Evolutionary conservation across 2,329 filamentous ascomycete genomes (phyloP).

Genomic region (Drechslera avenae): DNA sequence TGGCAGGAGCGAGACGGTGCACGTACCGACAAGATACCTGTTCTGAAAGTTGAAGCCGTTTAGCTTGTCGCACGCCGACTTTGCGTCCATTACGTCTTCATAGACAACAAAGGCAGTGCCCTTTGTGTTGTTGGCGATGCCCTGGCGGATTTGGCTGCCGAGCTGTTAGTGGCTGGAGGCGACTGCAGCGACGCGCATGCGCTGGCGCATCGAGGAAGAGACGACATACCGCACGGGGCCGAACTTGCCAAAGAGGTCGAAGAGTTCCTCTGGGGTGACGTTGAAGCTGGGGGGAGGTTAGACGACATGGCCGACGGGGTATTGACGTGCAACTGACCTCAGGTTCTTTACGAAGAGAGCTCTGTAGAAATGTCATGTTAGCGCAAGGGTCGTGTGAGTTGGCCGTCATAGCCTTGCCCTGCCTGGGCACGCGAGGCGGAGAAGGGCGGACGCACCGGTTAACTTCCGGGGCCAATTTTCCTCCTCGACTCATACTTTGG

Average conservation of each 20-base stretch:
- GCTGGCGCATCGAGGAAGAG: slow-evolving; percentile 12
- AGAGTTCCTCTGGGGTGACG: slow-evolving; percentile 96
- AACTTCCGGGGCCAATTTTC: slow-evolving; percentile 99
- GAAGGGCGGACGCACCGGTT: slow-evolving; percentile 73
- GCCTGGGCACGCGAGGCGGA: slow-evolving; percentile 22
- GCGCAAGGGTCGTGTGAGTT: slow-evolving; percentile 37
- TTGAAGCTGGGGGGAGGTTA: slow-evolving; percentile 73
- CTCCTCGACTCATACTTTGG: slow-evolving; percentile 89
- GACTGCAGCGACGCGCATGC: slow-evolving; percentile 2
- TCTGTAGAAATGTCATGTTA: slow-evolving; percentile 58
- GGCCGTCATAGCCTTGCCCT: slow-evolving; percentile 25
- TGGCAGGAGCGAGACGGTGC: not conserved
- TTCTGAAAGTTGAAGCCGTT: slow-evolving; percentile 99
- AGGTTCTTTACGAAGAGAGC: slow-evolving; percentile 99
- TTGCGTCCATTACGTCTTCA: slow-evolving; percentile 98
- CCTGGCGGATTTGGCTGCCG: slow-evolving; percentile 92
- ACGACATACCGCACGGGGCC: slow-evolving; percentile 83
- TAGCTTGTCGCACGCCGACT: slow-evolving; percentile 98
- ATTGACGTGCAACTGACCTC: slow-evolving; percentile 63
- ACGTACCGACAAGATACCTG: slow-evolving; percentile 93
- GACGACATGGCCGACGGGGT: slow-evolving; percentile 1
- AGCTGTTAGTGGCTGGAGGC: slow-evolving; percentile 23
- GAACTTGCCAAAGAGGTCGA: slow-evolving; percentile 98
- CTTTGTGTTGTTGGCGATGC: slow-evolving; percentile 96
- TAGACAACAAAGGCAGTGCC: slow-evolving; percentile 99